These are phyloP conservation scores for Bacidia gigantensis DNA, from an alignment of 495 filamentous ascomycete genomes.

Conservation along the genomic window DNA sequence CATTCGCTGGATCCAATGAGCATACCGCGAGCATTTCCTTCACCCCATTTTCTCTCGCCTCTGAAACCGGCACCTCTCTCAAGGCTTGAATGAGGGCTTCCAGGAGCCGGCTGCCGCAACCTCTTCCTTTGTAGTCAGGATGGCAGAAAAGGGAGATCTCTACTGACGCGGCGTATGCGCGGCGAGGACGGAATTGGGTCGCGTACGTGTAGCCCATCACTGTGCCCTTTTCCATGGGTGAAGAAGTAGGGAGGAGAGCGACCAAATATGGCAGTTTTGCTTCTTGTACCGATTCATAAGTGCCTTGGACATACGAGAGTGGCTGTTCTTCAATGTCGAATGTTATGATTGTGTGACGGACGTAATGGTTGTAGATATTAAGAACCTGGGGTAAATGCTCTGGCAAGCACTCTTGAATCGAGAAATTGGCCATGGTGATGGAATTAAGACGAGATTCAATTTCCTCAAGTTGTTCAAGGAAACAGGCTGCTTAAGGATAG, in stretches of 20 bases:
- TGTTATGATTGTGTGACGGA: constrained; percentile 21
- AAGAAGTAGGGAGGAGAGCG: constrained; percentile 9
- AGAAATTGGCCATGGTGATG: neutral
- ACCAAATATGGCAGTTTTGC: constrained; percentile 22
- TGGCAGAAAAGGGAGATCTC: constrained; percentile 23
- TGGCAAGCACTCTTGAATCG: neutral
- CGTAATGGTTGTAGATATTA: constrained; percentile 22
- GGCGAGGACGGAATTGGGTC: constrained; percentile 2
- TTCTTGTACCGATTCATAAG: constrained; percentile 12
- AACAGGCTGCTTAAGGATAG: neutral
- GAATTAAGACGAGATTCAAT: neutral
- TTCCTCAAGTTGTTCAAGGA: neutral
- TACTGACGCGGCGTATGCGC: constrained; percentile 23
- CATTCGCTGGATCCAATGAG: constrained; percentile 20
- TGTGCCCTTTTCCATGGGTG: constrained; percentile 1
- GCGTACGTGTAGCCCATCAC: constrained; percentile 22
- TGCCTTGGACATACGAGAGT: constrained; percentile 12
- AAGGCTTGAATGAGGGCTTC: constrained; percentile 7
- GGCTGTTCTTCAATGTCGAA: constrained; percentile 18
- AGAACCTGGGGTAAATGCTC: constrained; percentile 19
- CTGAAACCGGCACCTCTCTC: neutral
- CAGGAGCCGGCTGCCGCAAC: constrained; percentile 17
- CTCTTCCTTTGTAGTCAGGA: constrained; percentile 14
- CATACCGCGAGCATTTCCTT: constrained; percentile 22
- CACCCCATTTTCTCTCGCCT: constrained; percentile 7